Conservation (phyloP, 371 early-diverging fungal species). For the Lichtheimia ornata region DNA sequence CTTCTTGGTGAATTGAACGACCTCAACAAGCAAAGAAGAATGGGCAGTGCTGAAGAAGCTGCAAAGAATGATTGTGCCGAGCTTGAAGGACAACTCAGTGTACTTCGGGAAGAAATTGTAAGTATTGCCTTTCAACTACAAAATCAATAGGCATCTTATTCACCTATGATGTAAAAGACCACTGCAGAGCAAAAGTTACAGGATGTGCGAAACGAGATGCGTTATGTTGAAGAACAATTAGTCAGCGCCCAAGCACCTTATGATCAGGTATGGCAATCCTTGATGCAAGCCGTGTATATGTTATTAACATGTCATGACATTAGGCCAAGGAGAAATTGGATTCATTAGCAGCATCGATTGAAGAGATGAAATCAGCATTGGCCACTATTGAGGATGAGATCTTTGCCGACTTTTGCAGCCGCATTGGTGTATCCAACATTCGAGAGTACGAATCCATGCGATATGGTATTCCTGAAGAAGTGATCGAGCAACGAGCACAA, state of each 20-base stretch:
- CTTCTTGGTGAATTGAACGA: slow-evolving; percentile 73
- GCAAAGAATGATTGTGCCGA: slow-evolving; percentile 62
- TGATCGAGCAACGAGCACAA: slow-evolving; percentile 70
- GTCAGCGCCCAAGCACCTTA: slow-evolving; percentile 7
- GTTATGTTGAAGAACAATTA: slow-evolving; percentile 10
- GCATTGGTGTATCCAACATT: slow-evolving; percentile 71
- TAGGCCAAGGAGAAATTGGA: slow-evolving; percentile 18
- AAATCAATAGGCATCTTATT: background rate
- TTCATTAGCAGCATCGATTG: slow-evolving; percentile 38
- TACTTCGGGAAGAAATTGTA: slow-evolving; percentile 65
- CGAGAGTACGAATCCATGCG: slow-evolving; percentile 79
- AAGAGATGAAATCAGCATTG: slow-evolving; percentile 52
- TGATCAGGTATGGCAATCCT: slow-evolving; percentile 1
- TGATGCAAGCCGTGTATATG: background rate
- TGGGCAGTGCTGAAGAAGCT: slow-evolving; percentile 65
- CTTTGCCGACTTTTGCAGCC: slow-evolving; percentile 79
- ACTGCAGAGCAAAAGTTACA: slow-evolving; percentile 12
- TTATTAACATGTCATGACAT: background rate
- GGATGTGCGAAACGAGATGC: slow-evolving; percentile 6
- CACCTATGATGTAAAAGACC: slow-evolving; percentile 6
- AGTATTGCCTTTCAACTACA: background rate
- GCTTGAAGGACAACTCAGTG: slow-evolving; percentile 58
- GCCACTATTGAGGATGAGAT: slow-evolving; percentile 68
- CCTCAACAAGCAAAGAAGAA: slow-evolving; percentile 71
- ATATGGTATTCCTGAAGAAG: slow-evolving; percentile 69